A percentile compares a stretch with the other conserved stretches of the same genome.
These are phyloP conservation scores for Globisporangium recalcitrans DNA, from an alignment of 352 stramenopile species.

Conservation along the genomic window DNA sequence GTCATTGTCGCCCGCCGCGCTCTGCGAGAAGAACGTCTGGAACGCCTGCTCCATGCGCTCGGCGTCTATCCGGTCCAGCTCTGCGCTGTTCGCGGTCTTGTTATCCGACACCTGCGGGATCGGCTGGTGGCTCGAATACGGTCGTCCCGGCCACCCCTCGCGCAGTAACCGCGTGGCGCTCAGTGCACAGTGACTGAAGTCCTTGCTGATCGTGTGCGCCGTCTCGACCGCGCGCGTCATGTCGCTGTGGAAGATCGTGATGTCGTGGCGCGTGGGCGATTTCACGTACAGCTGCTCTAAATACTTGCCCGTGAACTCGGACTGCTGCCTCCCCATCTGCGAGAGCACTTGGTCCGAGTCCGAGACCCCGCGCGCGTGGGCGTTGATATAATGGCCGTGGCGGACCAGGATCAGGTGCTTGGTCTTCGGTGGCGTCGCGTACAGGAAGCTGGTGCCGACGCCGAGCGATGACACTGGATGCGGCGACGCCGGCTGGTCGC, in stretches of 20 bases:
- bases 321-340: slow-evolving; percentile 72
- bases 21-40: slow-evolving; percentile 36
- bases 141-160: slow-evolving; percentile 70
- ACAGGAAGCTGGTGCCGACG: slow-evolving; percentile 41
- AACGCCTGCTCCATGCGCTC: slow-evolving; percentile 67
- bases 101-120: slow-evolving; percentile 2
- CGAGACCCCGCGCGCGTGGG: slow-evolving; percentile 44
- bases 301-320: slow-evolving; percentile 63
- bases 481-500: not conserved
- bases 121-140: slow-evolving; percentile 41
- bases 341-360: slow-evolving; percentile 74
- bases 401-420: slow-evolving; percentile 75
- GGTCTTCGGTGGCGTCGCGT: slow-evolving; percentile 45
- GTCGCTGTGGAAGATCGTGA: slow-evolving; percentile 68
- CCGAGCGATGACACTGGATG: not conserved
- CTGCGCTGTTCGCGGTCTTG: slow-evolving; percentile 1
- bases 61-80: slow-evolving; percentile 39
- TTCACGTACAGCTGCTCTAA: slow-evolving; percentile 52
- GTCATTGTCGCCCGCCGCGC: slow-evolving; percentile 19
- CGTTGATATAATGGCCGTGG: slow-evolving; percentile 82
- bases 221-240: slow-evolving; percentile 75
- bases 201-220: slow-evolving; percentile 48
- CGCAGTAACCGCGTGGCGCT: slow-evolving; percentile 49
- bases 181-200: slow-evolving; percentile 37
- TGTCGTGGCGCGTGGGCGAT: slow-evolving; percentile 46